Evolutionary conservation across 768 basidiomycete species (phyloP), one percentile per base, ranked within the genome.

Genomic region (Mycena maculata): DNA sequence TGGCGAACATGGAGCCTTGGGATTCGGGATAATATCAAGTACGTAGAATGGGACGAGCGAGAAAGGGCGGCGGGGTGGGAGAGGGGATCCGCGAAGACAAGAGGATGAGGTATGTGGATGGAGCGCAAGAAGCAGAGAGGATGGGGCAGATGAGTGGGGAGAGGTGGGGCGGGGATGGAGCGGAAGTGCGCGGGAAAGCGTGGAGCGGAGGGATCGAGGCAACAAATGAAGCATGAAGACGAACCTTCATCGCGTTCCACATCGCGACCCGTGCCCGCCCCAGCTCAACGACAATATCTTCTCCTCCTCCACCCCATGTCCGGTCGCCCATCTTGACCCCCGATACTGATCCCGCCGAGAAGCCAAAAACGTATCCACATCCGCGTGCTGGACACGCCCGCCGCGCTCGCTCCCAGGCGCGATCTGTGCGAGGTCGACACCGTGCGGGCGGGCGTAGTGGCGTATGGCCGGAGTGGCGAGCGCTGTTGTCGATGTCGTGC

Each of bases 181-280:
- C n/a, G n/a, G n/a, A n/a, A n/a, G n/a, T n/a, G n/a, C n/a, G n/a
- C n/a, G n/a, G n/a, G n/a, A n/a, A n/a, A n/a, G n/a, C n/a, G 33
- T 6, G 33, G 13, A 36, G 13, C 33, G 13, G 33, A 13, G 13
- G 13, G 6, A 36, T 13, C 8, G 6, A 36, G 33, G 33, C 8
- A 36, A 36, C n/a, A 36, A 36, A 13, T 36, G 33, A 36, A 36
- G 33, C 13, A 36, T 6, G 8, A 13, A 7, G 39, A 44, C 1
- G 47, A 27, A 42, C 22, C 12, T 84, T 86, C 94, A 96, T 96
- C 3, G 93, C 91, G 71, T 92, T 92, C 90, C 89, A 96, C 94
- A 96, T 96, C 12, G 88, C 89, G 73, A 89, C 87, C 59, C 94
- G 82, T 15, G 92, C 94, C 69, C 93, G 82, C 6, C 89, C 90